These are phyloP conservation scores for Skeletonema potamos DNA, from an alignment of 108 stramenopile species.

Conservation along the genomic window DNA sequence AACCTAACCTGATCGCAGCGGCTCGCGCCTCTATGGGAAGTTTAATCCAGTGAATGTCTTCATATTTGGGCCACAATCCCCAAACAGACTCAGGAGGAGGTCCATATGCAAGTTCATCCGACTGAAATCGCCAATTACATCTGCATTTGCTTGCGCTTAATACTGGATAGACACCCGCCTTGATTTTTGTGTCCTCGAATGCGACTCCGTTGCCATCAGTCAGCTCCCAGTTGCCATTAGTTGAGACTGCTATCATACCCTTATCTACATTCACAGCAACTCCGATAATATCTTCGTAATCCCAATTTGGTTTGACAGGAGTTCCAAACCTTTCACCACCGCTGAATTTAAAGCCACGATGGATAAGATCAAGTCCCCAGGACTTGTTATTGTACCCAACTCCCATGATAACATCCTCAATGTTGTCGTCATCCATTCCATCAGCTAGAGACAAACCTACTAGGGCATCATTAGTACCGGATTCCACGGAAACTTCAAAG, in stretches of 20 bases:
- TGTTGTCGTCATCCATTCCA: constrained; percentile 3
- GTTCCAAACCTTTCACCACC: background rate
- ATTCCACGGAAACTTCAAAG: too few species aligned
- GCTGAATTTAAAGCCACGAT: constrained; percentile 2
- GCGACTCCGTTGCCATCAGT: constrained; percentile 4
- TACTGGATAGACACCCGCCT: constrained; percentile 15
- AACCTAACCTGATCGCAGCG: constrained; percentile 11
- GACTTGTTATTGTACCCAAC: constrained; percentile 11
- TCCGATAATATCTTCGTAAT: constrained; percentile 5
- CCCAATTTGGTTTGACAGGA: background rate
- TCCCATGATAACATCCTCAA: too few species aligned
- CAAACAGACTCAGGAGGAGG: constrained; percentile 15
- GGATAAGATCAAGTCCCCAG: constrained; percentile 12
- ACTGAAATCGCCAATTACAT: background rate
- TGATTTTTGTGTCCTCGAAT: constrained; percentile 15
- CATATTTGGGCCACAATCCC: constrained; percentile 16
- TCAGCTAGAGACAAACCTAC: constrained; percentile 14
- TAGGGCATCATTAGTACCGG: background rate
- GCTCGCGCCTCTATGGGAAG: constrained; percentile 2
- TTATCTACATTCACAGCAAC: constrained; percentile 19
- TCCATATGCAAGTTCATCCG: background rate
- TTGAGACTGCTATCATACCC: constrained; percentile 22
- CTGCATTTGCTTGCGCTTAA: background rate
- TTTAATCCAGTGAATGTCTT: constrained; percentile 8
- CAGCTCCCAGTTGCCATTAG: constrained; percentile 10